Percentiles rank a stretch among this genome's conserved stretches.
phyloP scores from a whole-genome alignment of 495 filamentous ascomycete species.

The Penicillium goetzii region DNA sequence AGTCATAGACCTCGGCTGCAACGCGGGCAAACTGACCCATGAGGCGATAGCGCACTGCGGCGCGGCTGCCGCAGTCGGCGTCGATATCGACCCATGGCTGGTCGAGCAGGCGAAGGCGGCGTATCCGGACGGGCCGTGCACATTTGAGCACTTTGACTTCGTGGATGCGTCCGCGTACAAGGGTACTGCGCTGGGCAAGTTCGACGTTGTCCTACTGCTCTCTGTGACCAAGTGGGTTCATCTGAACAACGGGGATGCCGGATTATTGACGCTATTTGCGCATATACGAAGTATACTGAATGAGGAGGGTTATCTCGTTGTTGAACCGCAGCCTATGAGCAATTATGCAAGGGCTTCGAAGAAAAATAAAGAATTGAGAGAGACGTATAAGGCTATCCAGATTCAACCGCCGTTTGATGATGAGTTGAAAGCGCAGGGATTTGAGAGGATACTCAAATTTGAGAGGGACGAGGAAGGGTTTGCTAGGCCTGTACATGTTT shows the following conservation, averaged over 20 bases:
- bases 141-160: slow-evolving; percentile 41
- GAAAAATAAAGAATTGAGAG: slow-evolving; percentile 37
- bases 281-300: slow-evolving; percentile 34
- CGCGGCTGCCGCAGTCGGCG: slow-evolving; percentile 31
- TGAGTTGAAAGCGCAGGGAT: slow-evolving; percentile 33
- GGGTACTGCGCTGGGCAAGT: slow-evolving; percentile 38
- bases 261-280: slow-evolving; percentile 31
- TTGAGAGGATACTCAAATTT: slow-evolving; percentile 32
- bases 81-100: slow-evolving; percentile 39
- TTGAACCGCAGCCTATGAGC: slow-evolving; percentile 39
- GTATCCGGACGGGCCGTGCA: slow-evolving; percentile 34
- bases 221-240: slow-evolving; percentile 37
- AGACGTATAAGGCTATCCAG: slow-evolving; percentile 34
- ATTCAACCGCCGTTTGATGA: slow-evolving; percentile 32
- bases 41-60: slow-evolving; percentile 34
- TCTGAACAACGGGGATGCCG: slow-evolving; percentile 37
- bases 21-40: slow-evolving; percentile 35
- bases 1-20: slow-evolving; percentile 37
- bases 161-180: slow-evolving; percentile 61
- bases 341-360: slow-evolving; percentile 38
- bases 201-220: slow-evolving; percentile 35
- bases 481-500: slow-evolving; percentile 37
- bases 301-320: slow-evolving; percentile 33
- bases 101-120: slow-evolving; percentile 34
- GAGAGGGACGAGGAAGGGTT: slow-evolving; percentile 37